Conservation (phyloP, 176 grass and related monocot genomes). For the Oryza meyeriana region DNA sequence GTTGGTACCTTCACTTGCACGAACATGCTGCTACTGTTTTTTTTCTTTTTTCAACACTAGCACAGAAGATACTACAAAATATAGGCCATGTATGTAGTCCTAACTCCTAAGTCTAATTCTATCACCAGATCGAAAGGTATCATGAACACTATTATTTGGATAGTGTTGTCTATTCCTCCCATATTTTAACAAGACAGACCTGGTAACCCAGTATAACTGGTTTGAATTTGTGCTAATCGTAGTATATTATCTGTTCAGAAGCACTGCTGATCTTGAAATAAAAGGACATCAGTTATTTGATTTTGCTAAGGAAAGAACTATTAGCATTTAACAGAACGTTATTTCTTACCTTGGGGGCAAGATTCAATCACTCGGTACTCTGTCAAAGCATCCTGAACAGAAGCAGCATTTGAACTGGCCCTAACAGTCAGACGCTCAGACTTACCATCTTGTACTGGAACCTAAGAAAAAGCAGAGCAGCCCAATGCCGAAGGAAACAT, state of each 20-base stretch:
- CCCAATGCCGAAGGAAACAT: not conserved
- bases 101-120: not conserved
- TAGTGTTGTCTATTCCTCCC: not conserved
- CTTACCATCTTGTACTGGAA: constrained; percentile 77
- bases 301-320: constrained; percentile 1
- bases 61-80: not conserved
- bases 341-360: constrained; percentile 56
- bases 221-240: not conserved
- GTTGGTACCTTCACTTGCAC: not conserved
- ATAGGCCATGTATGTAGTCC: not conserved
- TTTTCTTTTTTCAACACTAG: not conserved
- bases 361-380: constrained; percentile 81
- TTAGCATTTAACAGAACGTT: not conserved
- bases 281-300: not conserved
- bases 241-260: not conserved
- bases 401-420: constrained; percentile 37
- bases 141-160: not conserved
- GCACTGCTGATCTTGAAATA: not conserved
- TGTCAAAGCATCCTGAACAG: constrained; percentile 84
- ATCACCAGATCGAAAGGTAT: not conserved
- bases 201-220: not conserved
- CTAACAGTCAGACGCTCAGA: constrained; percentile 77
- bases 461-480: constrained; percentile 46
- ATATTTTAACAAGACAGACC: not conserved
- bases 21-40: not conserved